Evolutionary conservation across 2,329 filamentous ascomycete genomes (phyloP), one percentile per base, ranked within the genome.

Genomic region (Stromatinia cepivora): DNA sequence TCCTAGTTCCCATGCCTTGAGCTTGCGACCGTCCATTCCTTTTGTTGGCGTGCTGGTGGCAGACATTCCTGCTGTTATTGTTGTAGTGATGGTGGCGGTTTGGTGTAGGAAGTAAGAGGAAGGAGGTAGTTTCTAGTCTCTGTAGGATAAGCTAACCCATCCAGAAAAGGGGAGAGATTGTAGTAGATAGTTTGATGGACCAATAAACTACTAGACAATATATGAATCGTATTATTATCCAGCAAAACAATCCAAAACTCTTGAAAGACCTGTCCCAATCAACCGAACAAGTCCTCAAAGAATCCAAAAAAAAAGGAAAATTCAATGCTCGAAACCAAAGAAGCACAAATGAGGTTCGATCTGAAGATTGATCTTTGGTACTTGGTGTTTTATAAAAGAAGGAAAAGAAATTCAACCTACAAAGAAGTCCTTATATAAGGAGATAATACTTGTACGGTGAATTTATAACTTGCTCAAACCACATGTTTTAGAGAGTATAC

Each of bases 401-500:
- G 31, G 31, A 39, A 63, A 15, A 7, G 7, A 39, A 52, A 4
- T 3, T 0, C 5, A 1, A 22, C n/a, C 11, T 5, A 36, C 3
- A 63, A 36, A 39, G 8, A 10, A 20, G 17, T 28, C 15, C n/a
- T 52, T 63, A 63, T 52, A 39, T 39, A 36, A 3, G 6, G 20
- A 28, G 39, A 13, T 39, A 36, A 20, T 25, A 28, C 31, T 4
- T 13, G 3, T 39, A 22, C 5, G 7, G 61, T 52, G 61, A 63
- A 63, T 52, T 25, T 28, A n/a, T 28, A 63, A 52, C 4, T 39
- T 63, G 22, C 61, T 52, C 46, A 52, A 39, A 63, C n/a, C 61
- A 63, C 15, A 31, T 39, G 31, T 20, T 52, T 4, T 8, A 4
- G 1, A 15, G 22, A 9, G 22, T 39, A 13, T 1, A 6, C 0